A percentile compares a stretch with the other conserved stretches of the same genome.
Conservation (phyloP, 202 grass and related monocot genomes). For the Dendrocalamus latiflorus region DNA sequence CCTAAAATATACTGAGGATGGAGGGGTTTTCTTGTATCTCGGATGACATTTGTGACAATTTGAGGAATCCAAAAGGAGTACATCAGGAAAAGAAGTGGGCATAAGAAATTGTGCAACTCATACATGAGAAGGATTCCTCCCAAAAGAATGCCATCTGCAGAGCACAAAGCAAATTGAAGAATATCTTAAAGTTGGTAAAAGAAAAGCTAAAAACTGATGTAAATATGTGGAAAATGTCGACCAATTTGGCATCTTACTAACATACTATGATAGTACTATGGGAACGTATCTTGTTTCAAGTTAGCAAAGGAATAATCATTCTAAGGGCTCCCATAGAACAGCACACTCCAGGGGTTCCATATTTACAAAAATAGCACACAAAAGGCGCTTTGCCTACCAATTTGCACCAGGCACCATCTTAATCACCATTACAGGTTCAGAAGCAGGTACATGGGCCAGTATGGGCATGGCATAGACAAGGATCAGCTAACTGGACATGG, state of each 20-base stretch:
- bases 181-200: slow-evolving; percentile 3
- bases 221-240: not conserved
- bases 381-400: not conserved
- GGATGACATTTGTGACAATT: slow-evolving; percentile 84
- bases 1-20: slow-evolving; percentile 94
- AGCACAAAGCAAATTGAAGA: slow-evolving; percentile 23
- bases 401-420: not conserved
- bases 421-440: not conserved
- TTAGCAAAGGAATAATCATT: slow-evolving; percentile 6
- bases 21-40: slow-evolving; percentile 92
- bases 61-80: slow-evolving; percentile 99
- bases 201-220: not conserved
- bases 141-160: slow-evolving; percentile 96
- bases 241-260: not conserved
- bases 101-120: slow-evolving; percentile 84
- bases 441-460: not conserved
- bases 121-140: slow-evolving; percentile 95
- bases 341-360: not conserved
- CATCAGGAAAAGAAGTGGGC: slow-evolving; percentile 64
- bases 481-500: not conserved
- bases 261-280: too few relatives aligned
- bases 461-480: not conserved
- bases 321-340: slow-evolving; percentile 1
- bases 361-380: not conserved
- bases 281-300: too few relatives aligned